phyloP scores from a whole-genome alignment of 768 basidiomycete genomes.

The Suillus luteus region DNA sequence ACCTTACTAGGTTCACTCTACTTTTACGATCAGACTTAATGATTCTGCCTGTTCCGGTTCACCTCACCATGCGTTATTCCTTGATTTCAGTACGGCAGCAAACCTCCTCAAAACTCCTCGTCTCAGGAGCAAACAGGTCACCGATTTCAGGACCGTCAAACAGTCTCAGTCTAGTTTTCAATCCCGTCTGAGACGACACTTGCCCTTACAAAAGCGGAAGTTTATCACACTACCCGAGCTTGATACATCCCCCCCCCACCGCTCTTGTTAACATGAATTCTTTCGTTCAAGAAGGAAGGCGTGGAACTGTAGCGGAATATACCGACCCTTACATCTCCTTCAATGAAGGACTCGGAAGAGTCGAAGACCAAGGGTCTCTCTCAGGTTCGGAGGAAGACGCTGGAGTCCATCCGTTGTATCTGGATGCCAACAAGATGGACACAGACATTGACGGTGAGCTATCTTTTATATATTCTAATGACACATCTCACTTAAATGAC shows the following conservation, averaged over 20 bases:
- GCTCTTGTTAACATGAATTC: conserved; percentile 30
- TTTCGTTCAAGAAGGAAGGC: conserved; percentile 25
- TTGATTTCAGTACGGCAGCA: conserved; percentile 29
- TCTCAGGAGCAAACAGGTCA: conserved; percentile 20
- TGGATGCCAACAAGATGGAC: conserved; percentile 44
- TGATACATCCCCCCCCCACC: conserved; percentile 15
- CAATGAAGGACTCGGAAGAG: conserved; percentile 27
- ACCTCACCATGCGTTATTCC: conserved; percentile 35
- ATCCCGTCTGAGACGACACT: conserved; percentile 30
- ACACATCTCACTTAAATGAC: conserved; percentile 18
- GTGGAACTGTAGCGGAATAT: conserved; percentile 31
- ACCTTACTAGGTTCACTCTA: conserved; percentile 24
- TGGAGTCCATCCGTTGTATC: conserved; percentile 33
- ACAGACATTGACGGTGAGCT: conserved; percentile 48
- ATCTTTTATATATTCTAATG: conserved; percentile 14
- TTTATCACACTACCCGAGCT: conserved; percentile 4
- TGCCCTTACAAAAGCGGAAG: conserved; percentile 20
- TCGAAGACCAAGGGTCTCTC: conserved; percentile 52
- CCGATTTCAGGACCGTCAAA: conserved; percentile 19
- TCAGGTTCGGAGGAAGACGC: conserved; percentile 60
- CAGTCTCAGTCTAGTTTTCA: conserved; percentile 29
- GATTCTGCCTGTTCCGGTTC: conserved; percentile 29
- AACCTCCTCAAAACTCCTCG: conserved; percentile 28
- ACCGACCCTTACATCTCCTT: conserved; percentile 27
- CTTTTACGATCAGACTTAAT: conserved; percentile 37